Evolutionary conservation across 1,139 yeast genomes (phyloP).

Genomic region (Yamadazyma epiphylla): DNA sequence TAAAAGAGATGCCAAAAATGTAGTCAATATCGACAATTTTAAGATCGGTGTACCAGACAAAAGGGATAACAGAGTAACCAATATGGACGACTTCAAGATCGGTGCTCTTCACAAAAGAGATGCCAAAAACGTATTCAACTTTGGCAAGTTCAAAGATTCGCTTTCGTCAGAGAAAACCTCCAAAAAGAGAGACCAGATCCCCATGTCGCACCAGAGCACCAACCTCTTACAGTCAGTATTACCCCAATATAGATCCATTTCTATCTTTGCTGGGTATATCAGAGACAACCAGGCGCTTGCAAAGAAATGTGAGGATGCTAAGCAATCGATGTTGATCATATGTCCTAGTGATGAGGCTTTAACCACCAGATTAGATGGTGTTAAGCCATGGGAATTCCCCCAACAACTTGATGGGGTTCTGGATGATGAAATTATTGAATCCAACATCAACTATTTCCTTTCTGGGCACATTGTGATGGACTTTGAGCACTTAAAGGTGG

Average conservation of each 20-base stretch:
- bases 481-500: conserved; percentile 5
- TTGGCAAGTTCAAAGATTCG: conserved; percentile 3
- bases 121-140: conserved; percentile 16
- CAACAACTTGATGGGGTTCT: conserved; percentile 28
- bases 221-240: conserved; percentile 18
- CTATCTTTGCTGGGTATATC: conserved; percentile 53
- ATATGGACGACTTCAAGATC: conserved; percentile 6
- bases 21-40: conserved; percentile 11
- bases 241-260: conserved; percentile 42
- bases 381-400: conserved; percentile 75
- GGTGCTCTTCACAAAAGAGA: conserved; percentile 13
- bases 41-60: conserved; percentile 9
- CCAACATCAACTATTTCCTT: conserved; percentile 50
- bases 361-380: conserved; percentile 21
- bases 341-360: conserved; percentile 63
- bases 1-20: conserved; percentile 20
- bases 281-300: conserved; percentile 49
- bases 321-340: conserved; percentile 44
- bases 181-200: conserved; percentile 2
- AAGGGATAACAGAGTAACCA: conserved; percentile 17
- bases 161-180: background rate
- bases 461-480: conserved; percentile 45
- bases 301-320: conserved; percentile 33
- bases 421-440: conserved; percentile 35
- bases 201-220: conserved; percentile 4